Evolutionary conservation across 1,284 basidiomycete species (phyloP).

Genomic region (Trichosporon asahii): DNA sequence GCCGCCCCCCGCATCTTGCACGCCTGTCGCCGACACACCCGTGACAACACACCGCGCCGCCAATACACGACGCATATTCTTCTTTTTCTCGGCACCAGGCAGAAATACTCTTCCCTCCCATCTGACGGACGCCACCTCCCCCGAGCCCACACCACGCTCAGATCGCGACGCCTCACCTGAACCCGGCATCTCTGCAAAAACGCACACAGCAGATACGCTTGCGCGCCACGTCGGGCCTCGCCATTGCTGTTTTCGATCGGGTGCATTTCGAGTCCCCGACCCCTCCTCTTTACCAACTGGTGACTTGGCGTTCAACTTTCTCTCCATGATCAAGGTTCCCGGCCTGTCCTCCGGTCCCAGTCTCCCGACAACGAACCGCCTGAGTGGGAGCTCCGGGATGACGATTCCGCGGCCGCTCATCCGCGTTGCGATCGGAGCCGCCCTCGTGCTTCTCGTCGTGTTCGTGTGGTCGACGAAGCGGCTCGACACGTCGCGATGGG

Average conservation of each 20-base stretch:
- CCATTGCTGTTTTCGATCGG: background rate
- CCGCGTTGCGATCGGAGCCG: background rate
- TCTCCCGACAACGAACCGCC: background rate
- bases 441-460: background rate
- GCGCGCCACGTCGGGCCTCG: constrained; percentile 1
- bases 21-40: no score
- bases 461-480: constrained; percentile 5
- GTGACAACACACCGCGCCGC: background rate
- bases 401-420: constrained; percentile 7
- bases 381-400: background rate
- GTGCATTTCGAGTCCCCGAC: background rate
- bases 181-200: background rate
- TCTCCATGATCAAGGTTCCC: constrained; percentile 4
- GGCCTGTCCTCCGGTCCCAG: background rate
- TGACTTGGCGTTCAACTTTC: background rate
- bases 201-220: background rate
- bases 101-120: background rate
- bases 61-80: background rate
- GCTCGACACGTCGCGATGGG: background rate
- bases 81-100: background rate
- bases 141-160: background rate
- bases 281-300: background rate
- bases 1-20: no score
- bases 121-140: background rate
- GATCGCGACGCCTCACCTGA: background rate